Evolutionary conservation across 768 basidiomycete genomes (phyloP), one percentile per base, ranked within the genome.

Genomic region (Sarcodon aspratus): DNA sequence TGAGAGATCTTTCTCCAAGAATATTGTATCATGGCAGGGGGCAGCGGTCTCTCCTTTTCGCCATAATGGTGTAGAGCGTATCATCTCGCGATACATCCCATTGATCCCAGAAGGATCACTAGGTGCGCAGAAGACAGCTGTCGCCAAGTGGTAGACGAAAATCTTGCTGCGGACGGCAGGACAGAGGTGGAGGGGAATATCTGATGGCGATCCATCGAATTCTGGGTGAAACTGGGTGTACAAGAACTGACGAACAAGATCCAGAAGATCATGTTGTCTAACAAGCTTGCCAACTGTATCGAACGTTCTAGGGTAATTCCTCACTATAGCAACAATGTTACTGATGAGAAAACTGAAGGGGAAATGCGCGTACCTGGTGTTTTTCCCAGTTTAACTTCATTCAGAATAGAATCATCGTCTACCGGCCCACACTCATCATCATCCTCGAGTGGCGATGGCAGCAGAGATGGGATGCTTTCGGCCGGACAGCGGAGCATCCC

Each of bases 21-120:
- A 53, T 57, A 48, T 68, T 65, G 49, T 58, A 62, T 3, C 60
- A 53, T 13, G 5, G 4, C 38, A 10, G 5, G 38, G 38, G 10
- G n/a, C 38, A n/a, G 10, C 10, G 38, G 56, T 37, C 4, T 54
- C 53, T 3, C 51, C 50, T 1, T 52, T 52, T 18, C 50, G 48
- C 64, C 59, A 67, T 4, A 51, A 33, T 1, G 57, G 58, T 10
- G 54, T 63, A 0, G 59, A 50, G 0, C 59, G 58, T 46, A 68
- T 67, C 2, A 49, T 47, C 47, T 65, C 62, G 5, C 50, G 49
- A 15, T 54, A 55, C 64, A 65, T 65, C 0, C 63, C 61, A 10
- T 56, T 54, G 7, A 53, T 38, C 2, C 63, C 60, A n/a, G 49
- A 55, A n/a, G 55, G 18, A 18, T 66, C 57, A 46, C 62, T 65